Conservation (phyloP, 345 rosid genomes). For the Hibiscus mutabilis region DNA sequence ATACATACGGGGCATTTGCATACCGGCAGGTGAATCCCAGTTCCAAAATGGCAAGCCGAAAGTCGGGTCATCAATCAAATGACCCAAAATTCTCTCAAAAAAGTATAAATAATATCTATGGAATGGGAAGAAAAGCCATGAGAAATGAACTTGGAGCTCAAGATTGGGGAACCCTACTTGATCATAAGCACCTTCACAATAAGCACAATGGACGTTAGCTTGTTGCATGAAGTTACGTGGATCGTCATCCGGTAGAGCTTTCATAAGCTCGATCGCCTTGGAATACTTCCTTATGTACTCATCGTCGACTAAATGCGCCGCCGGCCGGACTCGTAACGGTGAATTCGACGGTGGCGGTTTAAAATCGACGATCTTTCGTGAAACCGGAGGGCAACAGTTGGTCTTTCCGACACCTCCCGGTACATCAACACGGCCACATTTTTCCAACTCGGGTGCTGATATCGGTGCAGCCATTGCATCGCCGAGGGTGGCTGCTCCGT, state of each 20-base stretch:
- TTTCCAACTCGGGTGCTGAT: slow-evolving; percentile 29
- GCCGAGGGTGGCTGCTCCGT: slow-evolving; percentile 28
- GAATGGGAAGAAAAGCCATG: slow-evolving; percentile 59
- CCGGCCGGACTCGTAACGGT: slow-evolving; percentile 34
- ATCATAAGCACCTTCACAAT: slow-evolving; percentile 49
- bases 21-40: slow-evolving; percentile 53
- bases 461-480: slow-evolving; percentile 35
- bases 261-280: slow-evolving; percentile 47
- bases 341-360: slow-evolving; percentile 24
- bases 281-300: slow-evolving; percentile 35
- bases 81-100: slow-evolving; percentile 45
- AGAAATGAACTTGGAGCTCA: slow-evolving; percentile 46
- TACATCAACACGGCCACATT: slow-evolving; percentile 35
- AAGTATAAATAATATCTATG: slow-evolving; percentile 51
- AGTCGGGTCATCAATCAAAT: slow-evolving; percentile 45
- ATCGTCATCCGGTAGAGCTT: slow-evolving; percentile 46
- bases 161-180: slow-evolving; percentile 45
- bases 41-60: slow-evolving; percentile 61
- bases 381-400: slow-evolving; percentile 48
- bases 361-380: slow-evolving; percentile 34
- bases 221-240: slow-evolving; percentile 54
- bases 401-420: slow-evolving; percentile 23
- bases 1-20: slow-evolving; percentile 42
- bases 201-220: slow-evolving; percentile 60
- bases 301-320: slow-evolving; percentile 33